These are phyloP conservation scores for Dactylonectria estremocensis DNA, from an alignment of 2,329 filamentous ascomycete genomes.

Conservation along the genomic window DNA sequence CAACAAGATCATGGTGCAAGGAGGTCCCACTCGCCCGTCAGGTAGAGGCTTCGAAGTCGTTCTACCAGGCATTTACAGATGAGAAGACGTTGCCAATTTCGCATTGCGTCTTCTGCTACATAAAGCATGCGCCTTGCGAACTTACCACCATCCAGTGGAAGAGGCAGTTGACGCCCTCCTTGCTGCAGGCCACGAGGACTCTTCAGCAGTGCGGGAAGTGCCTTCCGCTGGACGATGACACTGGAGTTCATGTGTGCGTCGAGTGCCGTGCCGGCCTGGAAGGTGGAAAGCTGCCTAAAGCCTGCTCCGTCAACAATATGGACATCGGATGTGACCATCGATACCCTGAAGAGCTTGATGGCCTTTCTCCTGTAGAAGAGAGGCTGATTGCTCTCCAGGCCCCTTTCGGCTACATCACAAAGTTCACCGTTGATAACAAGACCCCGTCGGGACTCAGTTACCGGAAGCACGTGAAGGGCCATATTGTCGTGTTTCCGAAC, in stretches of 20 bases:
- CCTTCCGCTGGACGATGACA: conserved; percentile 2
- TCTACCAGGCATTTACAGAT: conserved; percentile 20
- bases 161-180: conserved; percentile 9
- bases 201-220: conserved; percentile 17
- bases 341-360: conserved; percentile 7
- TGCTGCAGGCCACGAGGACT: conserved; percentile 18
- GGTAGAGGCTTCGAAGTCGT: conserved; percentile 20
- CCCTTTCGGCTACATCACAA: conserved; percentile 27
- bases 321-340: conserved; percentile 12
- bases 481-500: conserved; percentile 30
- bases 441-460: conserved; percentile 14
- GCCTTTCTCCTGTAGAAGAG: conserved; percentile 29
- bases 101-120: conserved; percentile 29
- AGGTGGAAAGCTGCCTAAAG: conserved; percentile 20
- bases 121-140: conserved; percentile 12
- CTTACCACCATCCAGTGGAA: conserved; percentile 19
- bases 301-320: conserved; percentile 26
- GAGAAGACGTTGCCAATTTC: conserved; percentile 27
- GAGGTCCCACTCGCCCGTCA: conserved; percentile 23
- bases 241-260: conserved; percentile 10
- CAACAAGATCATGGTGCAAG: conserved; percentile 32
- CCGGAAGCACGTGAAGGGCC: conserved; percentile 28
- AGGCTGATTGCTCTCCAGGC: conserved; percentile 16
- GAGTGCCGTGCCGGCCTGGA: conserved; percentile 17
- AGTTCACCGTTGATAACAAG: conserved; percentile 26